A percentile compares a stretch with the other conserved stretches of the same genome.
Evolutionary conservation across 495 filamentous ascomycete genomes (phyloP).

Genomic region (Thermothielavioides terrestris): DNA sequence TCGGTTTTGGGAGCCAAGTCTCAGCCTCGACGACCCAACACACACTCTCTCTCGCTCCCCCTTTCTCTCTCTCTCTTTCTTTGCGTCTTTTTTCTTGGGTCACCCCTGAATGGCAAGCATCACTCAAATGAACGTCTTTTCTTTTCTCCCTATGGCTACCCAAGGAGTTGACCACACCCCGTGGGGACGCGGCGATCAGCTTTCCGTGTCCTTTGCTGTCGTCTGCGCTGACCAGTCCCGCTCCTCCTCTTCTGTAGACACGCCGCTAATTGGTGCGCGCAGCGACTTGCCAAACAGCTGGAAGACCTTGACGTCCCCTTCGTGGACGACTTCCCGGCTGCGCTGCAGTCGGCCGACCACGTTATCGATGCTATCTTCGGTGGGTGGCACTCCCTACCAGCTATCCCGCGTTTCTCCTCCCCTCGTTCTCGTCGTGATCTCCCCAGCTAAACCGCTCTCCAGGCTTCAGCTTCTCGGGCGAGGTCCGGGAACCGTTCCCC

Average conservation of each 20-base stretch:
- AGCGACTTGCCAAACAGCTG: conserved; percentile 78
- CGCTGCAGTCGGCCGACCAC: conserved; percentile 61
- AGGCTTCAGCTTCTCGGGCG: conserved; percentile 90
- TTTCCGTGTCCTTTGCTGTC: conserved; percentile 18
- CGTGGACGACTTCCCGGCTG: conserved; percentile 64
- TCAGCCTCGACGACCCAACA: too few relatives aligned
- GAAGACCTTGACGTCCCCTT: conserved; percentile 76
- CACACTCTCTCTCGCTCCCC: too few relatives aligned
- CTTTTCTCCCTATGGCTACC: not conserved
- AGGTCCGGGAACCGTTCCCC: conserved; percentile 83
- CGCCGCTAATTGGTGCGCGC: conserved; percentile 18
- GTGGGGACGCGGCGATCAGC: not conserved
- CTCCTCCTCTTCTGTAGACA: not conserved
- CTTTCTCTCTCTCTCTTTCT: too few relatives aligned
- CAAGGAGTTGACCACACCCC: not conserved
- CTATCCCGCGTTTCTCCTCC: not conserved
- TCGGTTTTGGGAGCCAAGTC: too few relatives aligned
- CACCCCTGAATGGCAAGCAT: not conserved
- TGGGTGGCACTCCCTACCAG: conserved; percentile 25
- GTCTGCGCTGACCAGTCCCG: conserved; percentile 6
- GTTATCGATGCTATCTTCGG: conserved; percentile 93
- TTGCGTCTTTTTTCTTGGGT: not conserved
- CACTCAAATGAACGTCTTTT: not conserved
- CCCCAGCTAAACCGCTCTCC: not conserved
- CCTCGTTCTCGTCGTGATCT: not conserved